Base-by-base conservation (phyloP, 1,139 yeast species). In the Suhomyces maxii region DNA sequence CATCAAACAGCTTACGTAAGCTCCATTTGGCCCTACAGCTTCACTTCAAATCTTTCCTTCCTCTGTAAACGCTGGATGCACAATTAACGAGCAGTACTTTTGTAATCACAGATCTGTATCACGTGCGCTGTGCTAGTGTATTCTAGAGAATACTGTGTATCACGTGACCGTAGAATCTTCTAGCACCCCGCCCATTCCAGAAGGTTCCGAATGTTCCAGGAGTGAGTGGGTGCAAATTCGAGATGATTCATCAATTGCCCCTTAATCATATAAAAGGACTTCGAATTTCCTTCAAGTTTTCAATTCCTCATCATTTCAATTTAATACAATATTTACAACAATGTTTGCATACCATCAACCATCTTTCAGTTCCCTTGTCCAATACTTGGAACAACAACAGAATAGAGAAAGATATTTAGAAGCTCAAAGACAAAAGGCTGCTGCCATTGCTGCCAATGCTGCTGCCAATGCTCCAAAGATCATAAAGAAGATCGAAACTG, bases 401-500 rank as follows among this genome's bases (percentile, higher is more conserved):
- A 44, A 42, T 12, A 46, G 46, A 26, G 55, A 53, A 31, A 50
- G 45, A 23, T 46, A 41, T 32, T 60, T 12, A 59, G 59, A 45
- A 11, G 42, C 37, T 8, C 44, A 41, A 36, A 39, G 38, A 33
- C 12, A 13, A n/a, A 45, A 41, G 10, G 42, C 42, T 23, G 42
- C 41, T 40, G 41, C 41, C 7, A 9, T 34, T 33, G 36, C 41
- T 25, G 36, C 34, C 33, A 39, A 41, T n/a, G 45, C 43, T 28
- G 42, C 47, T 36, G 35, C 36, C 37, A 34, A 32, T 18, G 37
- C 38, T 10, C 76, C 76, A 9, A 65, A 65, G 50, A 64, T 70
- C 12, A 55, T 71, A 34, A 69, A 67, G 56, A 67, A 69, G 52
- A 57, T 69, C 14, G 78, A 73, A 52, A 58, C 68, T 13, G 75